A percentile compares a stretch with the other conserved stretches of the same genome.
phyloP scores from a whole-genome alignment of 2,329 filamentous ascomycete genomes.

The Xylaria sp. region DNA sequence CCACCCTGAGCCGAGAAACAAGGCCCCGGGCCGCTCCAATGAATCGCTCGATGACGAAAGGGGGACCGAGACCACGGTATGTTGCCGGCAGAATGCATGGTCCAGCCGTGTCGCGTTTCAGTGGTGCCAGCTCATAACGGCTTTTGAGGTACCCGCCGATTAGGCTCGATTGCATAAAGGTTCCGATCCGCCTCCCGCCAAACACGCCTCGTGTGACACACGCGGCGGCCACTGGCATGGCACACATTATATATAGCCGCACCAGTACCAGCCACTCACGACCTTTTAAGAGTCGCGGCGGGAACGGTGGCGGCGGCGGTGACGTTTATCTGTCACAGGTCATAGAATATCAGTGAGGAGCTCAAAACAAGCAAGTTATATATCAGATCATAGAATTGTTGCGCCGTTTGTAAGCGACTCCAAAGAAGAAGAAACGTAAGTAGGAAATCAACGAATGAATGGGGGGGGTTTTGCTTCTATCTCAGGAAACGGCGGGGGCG shows the following conservation, averaged over 20 bases:
- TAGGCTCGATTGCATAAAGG: neutral
- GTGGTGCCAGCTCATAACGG: neutral
- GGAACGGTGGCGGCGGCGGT: conserved; percentile 42
- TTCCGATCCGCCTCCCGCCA: neutral
- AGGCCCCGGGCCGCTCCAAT: neutral
- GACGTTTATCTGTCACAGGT: conserved; percentile 46
- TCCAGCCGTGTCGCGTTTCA: neutral
- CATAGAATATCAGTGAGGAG: conserved; percentile 42
- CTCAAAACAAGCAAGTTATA: conserved; percentile 28
- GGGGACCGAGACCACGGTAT: neutral
- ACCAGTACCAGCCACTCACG: no score
- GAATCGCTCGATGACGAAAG: neutral
- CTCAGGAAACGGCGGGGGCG: conserved; percentile 19
- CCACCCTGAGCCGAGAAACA: neutral
- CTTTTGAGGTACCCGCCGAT: neutral
- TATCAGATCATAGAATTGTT: conserved; percentile 28
- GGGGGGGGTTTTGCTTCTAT: conserved; percentile 31
- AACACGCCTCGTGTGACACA: neutral
- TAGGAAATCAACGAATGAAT: conserved; percentile 13
- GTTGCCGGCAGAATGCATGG: neutral
- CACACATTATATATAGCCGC: no score
- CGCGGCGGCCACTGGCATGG: no score
- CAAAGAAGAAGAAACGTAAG: conserved; percentile 24
- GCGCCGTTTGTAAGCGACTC: conserved; percentile 25
- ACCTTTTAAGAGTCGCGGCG: conserved; percentile 20